phyloP scores from a whole-genome alignment of 1,284 basidiomycete species.

The Malassezia nana region DNA sequence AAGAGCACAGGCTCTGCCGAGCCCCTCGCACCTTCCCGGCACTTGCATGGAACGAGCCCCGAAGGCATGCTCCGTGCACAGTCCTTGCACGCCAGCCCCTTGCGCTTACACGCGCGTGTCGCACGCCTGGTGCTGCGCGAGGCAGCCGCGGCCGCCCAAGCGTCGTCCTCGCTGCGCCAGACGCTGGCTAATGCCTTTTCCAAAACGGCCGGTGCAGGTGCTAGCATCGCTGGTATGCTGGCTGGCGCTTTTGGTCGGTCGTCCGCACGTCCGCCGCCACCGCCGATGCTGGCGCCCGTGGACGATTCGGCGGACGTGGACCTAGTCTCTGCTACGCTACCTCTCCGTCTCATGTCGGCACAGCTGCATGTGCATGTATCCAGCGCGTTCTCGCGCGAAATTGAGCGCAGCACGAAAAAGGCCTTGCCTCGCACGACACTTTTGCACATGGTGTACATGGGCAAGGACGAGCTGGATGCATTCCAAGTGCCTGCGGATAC shows the following conservation, averaged over 20 bases:
- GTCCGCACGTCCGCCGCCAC: slow-evolving; percentile 7
- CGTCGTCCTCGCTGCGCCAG: slow-evolving; percentile 52
- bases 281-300: background rate
- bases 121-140: slow-evolving; percentile 60
- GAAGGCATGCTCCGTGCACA: slow-evolving; percentile 61
- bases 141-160: slow-evolving; percentile 53
- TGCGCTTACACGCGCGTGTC: slow-evolving; percentile 71
- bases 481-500: slow-evolving; percentile 45
- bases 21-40: slow-evolving; percentile 56
- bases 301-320: slow-evolving; percentile 21
- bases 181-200: slow-evolving; percentile 30
- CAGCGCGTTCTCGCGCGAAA: slow-evolving; percentile 63
- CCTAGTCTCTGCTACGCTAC: slow-evolving; percentile 56
- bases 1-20: slow-evolving; percentile 61
- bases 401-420: slow-evolving; percentile 90
- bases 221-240: slow-evolving; percentile 45
- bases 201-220: slow-evolving; percentile 38
- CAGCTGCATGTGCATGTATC: slow-evolving; percentile 66
- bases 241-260: slow-evolving; percentile 44
- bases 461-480: slow-evolving; percentile 68
- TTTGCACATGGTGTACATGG: slow-evolving; percentile 80
- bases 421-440: slow-evolving; percentile 69
- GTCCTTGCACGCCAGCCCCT: slow-evolving; percentile 60
- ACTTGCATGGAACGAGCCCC: slow-evolving; percentile 50
- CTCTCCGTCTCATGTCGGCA: slow-evolving; percentile 72